Conservation (phyloP, 192 early-diverging fungal species). For the Jimgerdemannia flammicorona region DNA sequence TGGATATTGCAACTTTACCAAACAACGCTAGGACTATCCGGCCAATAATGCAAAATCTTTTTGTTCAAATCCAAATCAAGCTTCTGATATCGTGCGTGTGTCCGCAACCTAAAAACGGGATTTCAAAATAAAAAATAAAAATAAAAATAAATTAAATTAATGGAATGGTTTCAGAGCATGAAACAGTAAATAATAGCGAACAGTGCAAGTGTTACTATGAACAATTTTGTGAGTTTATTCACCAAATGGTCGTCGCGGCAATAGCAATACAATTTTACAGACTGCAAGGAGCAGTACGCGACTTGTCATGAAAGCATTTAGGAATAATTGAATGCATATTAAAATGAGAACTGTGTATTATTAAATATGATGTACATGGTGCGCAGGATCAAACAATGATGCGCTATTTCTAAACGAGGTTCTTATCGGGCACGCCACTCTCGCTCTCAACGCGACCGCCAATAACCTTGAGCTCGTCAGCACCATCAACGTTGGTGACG, state of each 20-base stretch:
- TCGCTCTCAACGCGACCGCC: constrained; percentile 28
- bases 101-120: too few relatives aligned
- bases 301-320: too few relatives aligned
- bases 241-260: not conserved
- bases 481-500: constrained; percentile 24
- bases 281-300: not conserved
- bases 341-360: not conserved
- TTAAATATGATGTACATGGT: not conserved
- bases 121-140: too few relatives aligned
- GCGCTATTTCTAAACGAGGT: not conserved
- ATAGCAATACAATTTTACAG: not conserved
- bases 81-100: too few relatives aligned
- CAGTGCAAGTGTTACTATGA: not conserved
- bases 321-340: not conserved
- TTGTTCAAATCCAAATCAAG: too few relatives aligned
- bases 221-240: not conserved
- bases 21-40: too few relatives aligned
- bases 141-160: too few relatives aligned
- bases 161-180: too few relatives aligned
- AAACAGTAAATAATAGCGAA: not conserved
- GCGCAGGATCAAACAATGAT: not conserved
- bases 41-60: too few relatives aligned
- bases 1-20: too few relatives aligned
- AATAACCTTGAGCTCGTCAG: constrained; percentile 19
- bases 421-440: not conserved